Base-by-base conservation (phyloP, 2,329 filamentous ascomycete genomes). In the Claviceps arundinis region DNA sequence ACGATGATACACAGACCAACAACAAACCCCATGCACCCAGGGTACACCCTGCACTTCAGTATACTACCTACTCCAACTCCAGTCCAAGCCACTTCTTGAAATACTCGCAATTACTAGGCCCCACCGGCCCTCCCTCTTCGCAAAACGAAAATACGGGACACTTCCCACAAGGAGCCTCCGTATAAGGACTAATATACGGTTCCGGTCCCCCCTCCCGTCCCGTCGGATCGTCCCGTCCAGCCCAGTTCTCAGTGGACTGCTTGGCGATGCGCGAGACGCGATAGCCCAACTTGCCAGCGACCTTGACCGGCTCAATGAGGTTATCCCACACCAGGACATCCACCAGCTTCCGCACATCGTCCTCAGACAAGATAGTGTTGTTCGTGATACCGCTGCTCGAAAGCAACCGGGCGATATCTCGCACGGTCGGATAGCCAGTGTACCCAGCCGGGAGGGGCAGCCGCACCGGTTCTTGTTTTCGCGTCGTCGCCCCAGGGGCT, bases 101-200 rank as follows among this genome's bases (percentile, higher is more conserved):
- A 64, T 98, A 98, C 51, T 89, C 85, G 68, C 93, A 98, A 49
- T 85, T 95, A 57, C 82, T 85, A 0, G 91, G 88, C 61, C 85
- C 94, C 22, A 98, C 89, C 0, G 89, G 88, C 0, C 91, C 91
- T 6, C 89, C 89, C 55, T 95, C 88, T 58, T 88, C 85, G 65
- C 93, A 98, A 2, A 97, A 76, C 53, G 93, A 85, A 65, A 95
- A 95, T 2, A 96, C 91, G 0, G 93, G 93, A 67, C 93, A 98
- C 52, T 82, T 77, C 2, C 91, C 90, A 66, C 93, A 98, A 1
- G 93, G 93, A 2, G 85, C 84, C 66, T 96, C 89, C 1, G 87
- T 94, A 58, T 91, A 81, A 3, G 87, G 87, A 59, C 90, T 95
- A 58, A 75, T 62, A 50, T 70, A 70, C 16, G 72, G 67, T 49